Evolutionary conservation across 108 stramenopile genomes (phyloP), one percentile per base, ranked within the genome.

Genomic region (Skeletonema costatum): DNA sequence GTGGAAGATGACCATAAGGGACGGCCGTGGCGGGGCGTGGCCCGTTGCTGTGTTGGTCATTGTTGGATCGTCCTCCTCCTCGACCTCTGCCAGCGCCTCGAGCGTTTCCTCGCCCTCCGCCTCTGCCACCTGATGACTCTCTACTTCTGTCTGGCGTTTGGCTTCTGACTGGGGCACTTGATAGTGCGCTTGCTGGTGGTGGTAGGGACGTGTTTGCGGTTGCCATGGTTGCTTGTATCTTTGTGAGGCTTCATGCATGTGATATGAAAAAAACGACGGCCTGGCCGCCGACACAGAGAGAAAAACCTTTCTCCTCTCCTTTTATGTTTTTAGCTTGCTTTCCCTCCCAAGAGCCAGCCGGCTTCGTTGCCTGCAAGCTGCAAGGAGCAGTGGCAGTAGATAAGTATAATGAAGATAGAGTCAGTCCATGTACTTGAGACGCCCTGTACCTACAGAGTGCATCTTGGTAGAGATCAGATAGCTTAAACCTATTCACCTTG

Each of bases 1-100:
- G 88, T 9, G 97, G 93, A 59, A 95, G 82, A 67, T 88, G 85
- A 32, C 93, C 93, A 76, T 84, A 91, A 12, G 93, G 93, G 36
- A 93, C 80, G 30, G 86, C 88, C 11, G 85, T 75, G 44, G 80
- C 36, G 69, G 60, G 62, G 70, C 42, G 75, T 56, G 46, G 69
- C 17, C 36, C n/a, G 14, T 53, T 33, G 14, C 35, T 25, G 38
- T 39, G 59, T 21, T 59, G 60, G 21, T 60, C 30, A 61, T 61
- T 60, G 32, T 35, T 42, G 25, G 58, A 36, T 48, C 70, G 36
- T 41, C 70, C 58, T 29, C 60, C 36, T 39, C 44, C 64, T 12
- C 64, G 17, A 48, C 79, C 68, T 73, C 72, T 63, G 25, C 68
- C 76, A n/a, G 39, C 35, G 7, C 48, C 41, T 38, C 41, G 16